Evolutionary conservation across 257 asterid genomes (phyloP), one percentile per base, ranked within the genome.

Genomic region (Nicotiana benthamiana): DNA sequence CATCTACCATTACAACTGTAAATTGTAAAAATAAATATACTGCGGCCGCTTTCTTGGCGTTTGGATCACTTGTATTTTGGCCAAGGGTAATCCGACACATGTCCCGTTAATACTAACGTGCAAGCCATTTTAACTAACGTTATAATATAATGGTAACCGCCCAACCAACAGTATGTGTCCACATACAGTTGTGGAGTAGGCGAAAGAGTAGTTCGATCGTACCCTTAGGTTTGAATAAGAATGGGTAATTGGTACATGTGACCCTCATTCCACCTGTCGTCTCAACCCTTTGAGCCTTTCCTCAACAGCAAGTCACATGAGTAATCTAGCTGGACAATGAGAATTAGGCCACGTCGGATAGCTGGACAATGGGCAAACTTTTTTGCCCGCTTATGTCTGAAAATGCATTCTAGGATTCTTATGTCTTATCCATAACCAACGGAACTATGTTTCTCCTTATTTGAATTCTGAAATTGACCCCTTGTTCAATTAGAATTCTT

Each of bases 391-490:
- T 84, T 65, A 5, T 43, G 18, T 67, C 83, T 84, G 83, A 84
- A 87, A 40, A 4, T 40, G 46, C 9, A 7, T 40, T 40, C 46
- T 40, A 7, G 11, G 46, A 40, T 6, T 34, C 40, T 34, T 34
- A 34, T 5, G 46, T 7, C 88, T 87, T 84, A 80, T 82, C 89
- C 87, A 6, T n/a, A 82, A 51, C 86, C 60, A 83, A 83, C 78
- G 86, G 86, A 83, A 83, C 65, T 54, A 18, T 54, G 61, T 9
- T 85, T 80, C n/a, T 62, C 77, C 28, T 27, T 65, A 32, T 32
- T 36, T 56, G 63, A 4, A 16, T 17, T 64, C 1, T 22, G 11
- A 16, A 24, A 46, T n/a, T 16, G 15, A 30, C 52, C 52, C 26
- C 26, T 18, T 18, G 1, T 51, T 51, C 18, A 51, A 51, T 3